These are phyloP conservation scores for Wickerhamomyces ciferrii DNA, from an alignment of 805 yeast genomes.

Conservation along the genomic window DNA sequence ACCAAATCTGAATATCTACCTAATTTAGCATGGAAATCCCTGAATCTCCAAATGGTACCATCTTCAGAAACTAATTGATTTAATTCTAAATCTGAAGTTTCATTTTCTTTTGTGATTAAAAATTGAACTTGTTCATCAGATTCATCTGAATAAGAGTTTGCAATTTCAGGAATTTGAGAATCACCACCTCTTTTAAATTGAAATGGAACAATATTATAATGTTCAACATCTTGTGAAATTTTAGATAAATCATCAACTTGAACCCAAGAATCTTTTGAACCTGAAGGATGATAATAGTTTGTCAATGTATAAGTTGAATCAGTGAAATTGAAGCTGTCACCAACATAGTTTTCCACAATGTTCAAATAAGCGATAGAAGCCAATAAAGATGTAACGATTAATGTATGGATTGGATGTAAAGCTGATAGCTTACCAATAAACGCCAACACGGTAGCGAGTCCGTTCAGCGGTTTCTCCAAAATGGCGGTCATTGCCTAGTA, in stretches of 20 bases:
- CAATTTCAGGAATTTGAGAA: slow-evolving; percentile 35
- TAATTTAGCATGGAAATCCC: slow-evolving; percentile 47
- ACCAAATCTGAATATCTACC: slow-evolving; percentile 52
- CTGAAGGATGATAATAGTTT: slow-evolving; percentile 32
- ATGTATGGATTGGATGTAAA: slow-evolving; percentile 80
- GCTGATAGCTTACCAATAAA: slow-evolving; percentile 53
- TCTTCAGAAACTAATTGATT: slow-evolving; percentile 23
- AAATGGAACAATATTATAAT: slow-evolving; percentile 47
- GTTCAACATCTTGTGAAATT: slow-evolving; percentile 34
- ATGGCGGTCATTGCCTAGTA: slow-evolving; percentile 2
- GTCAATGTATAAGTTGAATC: slow-evolving; percentile 25
- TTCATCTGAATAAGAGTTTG: slow-evolving; percentile 32
- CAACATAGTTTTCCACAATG: slow-evolving; percentile 60
- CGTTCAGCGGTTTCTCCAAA: slow-evolving; percentile 25
- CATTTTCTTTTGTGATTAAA: slow-evolving; percentile 24
- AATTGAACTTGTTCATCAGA: slow-evolving; percentile 36
- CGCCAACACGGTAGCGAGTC: slow-evolving; percentile 36
- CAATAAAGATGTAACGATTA: slow-evolving; percentile 62
- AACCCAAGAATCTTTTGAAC: slow-evolving; percentile 38
- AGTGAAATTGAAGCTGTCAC: slow-evolving; percentile 21
- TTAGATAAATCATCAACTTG: slow-evolving; percentile 36
- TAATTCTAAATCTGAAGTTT: slow-evolving; percentile 6
- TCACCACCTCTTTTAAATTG: slow-evolving; percentile 45
- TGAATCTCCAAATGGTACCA: slow-evolving; percentile 56
- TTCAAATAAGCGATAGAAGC: slow-evolving; percentile 81